phyloP scores from a whole-genome alignment of 208 protist genomes.

The Leishmania guyanensis region DNA sequence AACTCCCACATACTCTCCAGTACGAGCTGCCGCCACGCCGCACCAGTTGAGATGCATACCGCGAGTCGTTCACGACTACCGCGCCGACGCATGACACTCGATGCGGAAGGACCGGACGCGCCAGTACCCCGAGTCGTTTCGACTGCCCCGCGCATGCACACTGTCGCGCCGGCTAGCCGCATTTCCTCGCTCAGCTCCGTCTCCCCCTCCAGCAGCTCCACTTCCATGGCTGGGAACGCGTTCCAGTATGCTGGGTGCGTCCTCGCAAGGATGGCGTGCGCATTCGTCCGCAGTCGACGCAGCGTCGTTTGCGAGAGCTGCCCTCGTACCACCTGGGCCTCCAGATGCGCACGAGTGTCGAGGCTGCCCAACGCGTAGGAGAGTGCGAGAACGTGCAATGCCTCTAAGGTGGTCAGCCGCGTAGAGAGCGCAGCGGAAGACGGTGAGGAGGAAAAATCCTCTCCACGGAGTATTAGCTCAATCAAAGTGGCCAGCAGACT shows the following conservation, averaged over 20 bases:
- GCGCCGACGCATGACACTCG: background rate
- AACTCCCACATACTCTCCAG: constrained; percentile 35
- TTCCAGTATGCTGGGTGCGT: constrained; percentile 38
- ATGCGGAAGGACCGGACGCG: background rate
- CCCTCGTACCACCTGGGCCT: constrained; percentile 20
- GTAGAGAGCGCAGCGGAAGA: constrained; percentile 3
- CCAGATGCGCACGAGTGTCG: constrained; percentile 36
- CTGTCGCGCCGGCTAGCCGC: constrained; percentile 18
- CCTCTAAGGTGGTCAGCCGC: constrained; percentile 23
- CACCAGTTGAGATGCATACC: constrained; percentile 23
- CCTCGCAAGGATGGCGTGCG: constrained; percentile 10
- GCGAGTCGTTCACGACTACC: background rate
- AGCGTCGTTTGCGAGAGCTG: constrained; percentile 36
- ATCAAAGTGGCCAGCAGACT: constrained; percentile 18
- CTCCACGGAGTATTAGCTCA: constrained; percentile 32
- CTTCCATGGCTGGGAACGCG: constrained; percentile 38
- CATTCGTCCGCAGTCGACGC: constrained; percentile 22
- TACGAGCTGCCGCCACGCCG: constrained; percentile 45
- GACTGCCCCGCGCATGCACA: background rate
- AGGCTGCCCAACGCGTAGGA: constrained; percentile 34
- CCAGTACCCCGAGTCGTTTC: background rate
- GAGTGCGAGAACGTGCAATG: constrained; percentile 19
- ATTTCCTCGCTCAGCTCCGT: constrained; percentile 27
- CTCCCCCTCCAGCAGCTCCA: constrained; percentile 18
- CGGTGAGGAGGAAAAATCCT: background rate